Evolutionary conservation across 2,329 filamentous ascomycete genomes (phyloP).

Genomic region (Niveomyces coronatus): DNA sequence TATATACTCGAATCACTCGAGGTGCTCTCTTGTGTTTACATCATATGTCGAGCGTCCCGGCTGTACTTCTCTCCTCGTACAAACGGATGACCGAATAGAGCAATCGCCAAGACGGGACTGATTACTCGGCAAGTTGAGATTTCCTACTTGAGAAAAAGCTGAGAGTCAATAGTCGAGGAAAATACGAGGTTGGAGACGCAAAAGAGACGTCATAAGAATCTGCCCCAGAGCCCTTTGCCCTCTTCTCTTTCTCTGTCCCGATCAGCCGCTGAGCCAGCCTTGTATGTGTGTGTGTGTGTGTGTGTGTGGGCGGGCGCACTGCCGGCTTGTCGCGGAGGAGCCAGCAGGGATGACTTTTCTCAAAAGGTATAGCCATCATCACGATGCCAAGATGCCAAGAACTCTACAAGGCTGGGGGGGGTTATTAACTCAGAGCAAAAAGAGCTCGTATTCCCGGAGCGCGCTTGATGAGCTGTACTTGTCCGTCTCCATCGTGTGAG

Average conservation of each 20-base stretch:
- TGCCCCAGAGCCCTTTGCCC: too few species aligned
- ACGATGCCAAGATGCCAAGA: conserved; percentile 4
- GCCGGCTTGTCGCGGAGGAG: background rate
- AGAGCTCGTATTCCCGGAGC: conserved; percentile 8
- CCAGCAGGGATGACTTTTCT: too few species aligned
- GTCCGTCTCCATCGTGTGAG: too few species aligned
- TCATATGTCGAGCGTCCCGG: background rate
- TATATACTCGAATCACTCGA: background rate
- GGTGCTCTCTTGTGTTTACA: background rate
- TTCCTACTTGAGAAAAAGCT: background rate
- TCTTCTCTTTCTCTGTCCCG: background rate
- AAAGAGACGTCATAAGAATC: conserved; percentile 9
- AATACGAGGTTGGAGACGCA: conserved; percentile 7
- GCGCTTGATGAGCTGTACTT: too few species aligned
- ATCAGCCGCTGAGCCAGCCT: background rate
- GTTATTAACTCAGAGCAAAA: background rate
- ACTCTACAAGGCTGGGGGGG: conserved; percentile 4
- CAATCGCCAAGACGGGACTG: too few species aligned
- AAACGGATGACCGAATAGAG: too few species aligned
- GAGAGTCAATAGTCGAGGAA: background rate
- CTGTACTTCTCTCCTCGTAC: too few species aligned
- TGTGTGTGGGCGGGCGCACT: too few species aligned
- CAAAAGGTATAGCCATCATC: too few species aligned
- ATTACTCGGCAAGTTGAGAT: too few species aligned
- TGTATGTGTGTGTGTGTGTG: too few species aligned